A percentile compares a stretch with the other conserved stretches of the same genome.
Conservation (phyloP, 164 flowering plant species). For the Chimonanthus salicifolius region DNA sequence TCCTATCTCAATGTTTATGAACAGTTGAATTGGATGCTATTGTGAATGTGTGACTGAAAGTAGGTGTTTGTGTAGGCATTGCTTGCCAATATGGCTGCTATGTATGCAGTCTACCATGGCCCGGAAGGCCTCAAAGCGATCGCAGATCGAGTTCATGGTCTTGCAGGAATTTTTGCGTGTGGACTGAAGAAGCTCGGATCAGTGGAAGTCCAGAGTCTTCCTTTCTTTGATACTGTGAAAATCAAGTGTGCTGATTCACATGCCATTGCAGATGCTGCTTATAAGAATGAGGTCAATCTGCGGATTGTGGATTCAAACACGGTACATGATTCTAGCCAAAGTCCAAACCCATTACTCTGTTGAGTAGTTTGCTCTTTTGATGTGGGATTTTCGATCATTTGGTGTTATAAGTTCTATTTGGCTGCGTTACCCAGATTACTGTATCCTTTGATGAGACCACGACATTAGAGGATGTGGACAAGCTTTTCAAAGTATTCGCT, state of each 20-base stretch:
- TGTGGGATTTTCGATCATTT: background rate
- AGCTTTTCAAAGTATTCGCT: slow-evolving; percentile 75
- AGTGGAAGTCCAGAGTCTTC: slow-evolving; percentile 70
- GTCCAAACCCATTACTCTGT: background rate
- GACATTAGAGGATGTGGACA: slow-evolving; percentile 87
- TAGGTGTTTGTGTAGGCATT: slow-evolving; percentile 53
- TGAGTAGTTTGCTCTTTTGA: slow-evolving; percentile 1
- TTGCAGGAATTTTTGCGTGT: slow-evolving; percentile 73
- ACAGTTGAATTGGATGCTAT: background rate
- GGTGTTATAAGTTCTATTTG: slow-evolving; percentile 6
- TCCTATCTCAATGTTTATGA: background rate
- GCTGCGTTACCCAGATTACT: slow-evolving; percentile 59
- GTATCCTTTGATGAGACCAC: slow-evolving; percentile 93
- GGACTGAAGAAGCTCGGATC: slow-evolving; percentile 86
- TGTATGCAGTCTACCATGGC: slow-evolving; percentile 98
- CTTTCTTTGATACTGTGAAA: slow-evolving; percentile 97
- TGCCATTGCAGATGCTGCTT: slow-evolving; percentile 76
- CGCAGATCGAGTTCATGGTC: slow-evolving; percentile 85
- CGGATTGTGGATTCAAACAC: slow-evolving; percentile 70
- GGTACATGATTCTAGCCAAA: slow-evolving; percentile 34
- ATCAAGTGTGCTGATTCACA: slow-evolving; percentile 68
- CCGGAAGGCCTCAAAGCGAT: slow-evolving; percentile 91
- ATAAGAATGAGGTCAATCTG: slow-evolving; percentile 67
- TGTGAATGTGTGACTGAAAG: background rate
- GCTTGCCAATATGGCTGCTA: slow-evolving; percentile 99